Conservation (phyloP, 192 early-diverging fungal species). For the Funneliformis geosporum region DNA sequence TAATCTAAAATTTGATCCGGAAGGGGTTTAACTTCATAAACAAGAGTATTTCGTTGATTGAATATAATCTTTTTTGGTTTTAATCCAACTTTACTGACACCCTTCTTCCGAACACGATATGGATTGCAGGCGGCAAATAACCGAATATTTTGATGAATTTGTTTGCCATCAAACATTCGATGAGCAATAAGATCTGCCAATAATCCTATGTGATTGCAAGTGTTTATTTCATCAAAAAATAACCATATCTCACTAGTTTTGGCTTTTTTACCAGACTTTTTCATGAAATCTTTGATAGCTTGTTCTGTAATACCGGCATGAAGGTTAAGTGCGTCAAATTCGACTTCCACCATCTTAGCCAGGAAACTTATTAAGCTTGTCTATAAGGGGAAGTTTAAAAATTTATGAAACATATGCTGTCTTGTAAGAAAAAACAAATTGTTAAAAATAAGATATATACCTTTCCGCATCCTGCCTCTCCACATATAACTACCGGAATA, state of each 20-base stretch:
- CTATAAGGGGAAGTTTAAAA: not conserved
- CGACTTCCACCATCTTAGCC: slow-evolving; percentile 18
- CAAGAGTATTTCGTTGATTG: slow-evolving; percentile 24
- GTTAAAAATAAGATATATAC: not conserved
- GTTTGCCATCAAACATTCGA: slow-evolving; percentile 16
- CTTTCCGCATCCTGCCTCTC: slow-evolving; percentile 34
- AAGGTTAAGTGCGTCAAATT: slow-evolving; percentile 15
- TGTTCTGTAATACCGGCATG: slow-evolving; percentile 31
- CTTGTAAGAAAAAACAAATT: not conserved
- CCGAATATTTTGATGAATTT: slow-evolving; percentile 24
- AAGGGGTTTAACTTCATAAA: slow-evolving; percentile 3
- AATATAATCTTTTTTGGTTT: not conserved
- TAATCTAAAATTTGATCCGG: slow-evolving; percentile 26
- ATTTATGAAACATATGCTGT: not conserved
- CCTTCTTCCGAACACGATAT: slow-evolving; percentile 18
- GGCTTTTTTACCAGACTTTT: slow-evolving; percentile 7
- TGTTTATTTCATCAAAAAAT: slow-evolving; percentile 34
- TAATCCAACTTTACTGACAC: slow-evolving; percentile 20
- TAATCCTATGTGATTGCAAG: slow-evolving; percentile 28
- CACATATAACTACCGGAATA: slow-evolving; percentile 32
- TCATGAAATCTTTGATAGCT: slow-evolving; percentile 16
- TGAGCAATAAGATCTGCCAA: slow-evolving; percentile 22
- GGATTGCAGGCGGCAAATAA: slow-evolving; percentile 34
- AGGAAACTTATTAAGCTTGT: slow-evolving; percentile 32
- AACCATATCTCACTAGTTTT: slow-evolving; percentile 24